A percentile compares a stretch with the other conserved stretches of the same genome.
These are phyloP conservation scores for Macadamia tetraphylla DNA, from an alignment of 164 flowering plant species.

Conservation along the genomic window DNA sequence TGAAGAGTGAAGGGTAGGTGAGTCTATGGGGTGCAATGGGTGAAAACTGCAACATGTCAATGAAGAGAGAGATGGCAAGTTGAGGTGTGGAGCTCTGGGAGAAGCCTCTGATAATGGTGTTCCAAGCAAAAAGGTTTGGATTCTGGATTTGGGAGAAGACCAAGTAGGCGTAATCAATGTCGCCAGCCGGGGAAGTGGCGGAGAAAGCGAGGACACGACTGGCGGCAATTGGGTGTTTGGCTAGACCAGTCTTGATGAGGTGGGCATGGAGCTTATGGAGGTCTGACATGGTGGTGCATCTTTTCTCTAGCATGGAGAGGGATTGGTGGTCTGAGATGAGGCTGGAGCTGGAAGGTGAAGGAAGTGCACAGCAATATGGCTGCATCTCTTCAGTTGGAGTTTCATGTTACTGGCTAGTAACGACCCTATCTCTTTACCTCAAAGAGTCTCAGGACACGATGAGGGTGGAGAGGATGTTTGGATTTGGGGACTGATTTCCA, in stretches of 20 bases:
- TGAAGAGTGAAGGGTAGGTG: slow-evolving; percentile 76
- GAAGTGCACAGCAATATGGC: slow-evolving; percentile 13
- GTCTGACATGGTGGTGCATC: slow-evolving; percentile 60
- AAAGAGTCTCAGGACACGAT: too few relatives aligned
- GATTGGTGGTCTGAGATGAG: slow-evolving; percentile 45
- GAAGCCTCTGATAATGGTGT: slow-evolving; percentile 73
- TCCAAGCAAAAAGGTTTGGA: slow-evolving; percentile 65
- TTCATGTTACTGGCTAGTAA: too few relatives aligned
- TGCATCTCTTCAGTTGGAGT: not conserved
- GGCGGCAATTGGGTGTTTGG: slow-evolving; percentile 26
- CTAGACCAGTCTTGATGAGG: slow-evolving; percentile 49
- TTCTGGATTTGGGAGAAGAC: slow-evolving; percentile 45
- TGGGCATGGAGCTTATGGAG: slow-evolving; percentile 60
- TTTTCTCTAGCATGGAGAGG: slow-evolving; percentile 44
- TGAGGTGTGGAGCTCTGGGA: slow-evolving; percentile 54
- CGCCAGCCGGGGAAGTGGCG: slow-evolving; percentile 42
- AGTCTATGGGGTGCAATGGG: slow-evolving; percentile 23
- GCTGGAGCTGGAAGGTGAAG: slow-evolving; percentile 30
- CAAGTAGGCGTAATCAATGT: slow-evolving; percentile 53
- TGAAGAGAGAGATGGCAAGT: slow-evolving; percentile 43
- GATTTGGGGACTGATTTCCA: too few relatives aligned
- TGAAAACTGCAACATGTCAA: slow-evolving; percentile 49
- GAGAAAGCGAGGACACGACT: slow-evolving; percentile 57
- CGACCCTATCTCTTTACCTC: too few relatives aligned
- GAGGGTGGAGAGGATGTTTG: too few relatives aligned